These are phyloP conservation scores for Raphanus sativus DNA, from an alignment of 345 rosid genomes.

Conservation along the genomic window DNA sequence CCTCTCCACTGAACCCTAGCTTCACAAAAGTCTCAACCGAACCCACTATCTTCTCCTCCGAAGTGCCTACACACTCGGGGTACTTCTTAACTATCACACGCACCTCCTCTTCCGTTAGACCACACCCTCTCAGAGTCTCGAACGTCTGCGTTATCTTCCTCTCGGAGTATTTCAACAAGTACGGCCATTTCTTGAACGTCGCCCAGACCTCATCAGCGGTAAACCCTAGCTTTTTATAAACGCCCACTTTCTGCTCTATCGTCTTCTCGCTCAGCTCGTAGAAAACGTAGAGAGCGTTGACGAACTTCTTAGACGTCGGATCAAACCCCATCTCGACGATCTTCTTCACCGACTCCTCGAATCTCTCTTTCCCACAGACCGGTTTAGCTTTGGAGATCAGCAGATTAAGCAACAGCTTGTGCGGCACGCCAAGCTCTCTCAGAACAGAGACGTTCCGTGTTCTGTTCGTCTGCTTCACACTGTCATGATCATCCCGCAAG, in stretches of 20 bases:
- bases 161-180: conserved; percentile 28
- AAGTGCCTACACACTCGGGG: conserved; percentile 23
- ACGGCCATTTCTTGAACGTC: conserved; percentile 40
- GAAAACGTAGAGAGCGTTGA: conserved; percentile 32
- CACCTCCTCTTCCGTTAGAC: conserved; percentile 7
- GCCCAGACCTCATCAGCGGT: conserved; percentile 20
- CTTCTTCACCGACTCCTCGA: conserved; percentile 29
- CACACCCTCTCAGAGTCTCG: conserved; percentile 19
- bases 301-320: conserved; percentile 31
- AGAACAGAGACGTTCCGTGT: conserved; percentile 24
- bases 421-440: conserved; percentile 37
- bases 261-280: conserved; percentile 7
- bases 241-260: conserved; percentile 28
- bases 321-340: conserved; percentile 36
- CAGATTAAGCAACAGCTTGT: conserved; percentile 19
- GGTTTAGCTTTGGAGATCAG: conserved; percentile 10
- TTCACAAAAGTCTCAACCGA: conserved; percentile 33
- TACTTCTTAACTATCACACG: neutral
- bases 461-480: conserved; percentile 10
- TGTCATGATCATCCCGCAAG: neutral
- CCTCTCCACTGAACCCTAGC: conserved; percentile 34
- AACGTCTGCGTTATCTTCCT: conserved; percentile 30
- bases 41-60: conserved; percentile 38
- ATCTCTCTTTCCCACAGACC: conserved; percentile 12
- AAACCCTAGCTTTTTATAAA: conserved; percentile 37